Evolutionary conservation across 495 filamentous ascomycete genomes (phyloP).

Genomic region (Penicillium soppii): DNA sequence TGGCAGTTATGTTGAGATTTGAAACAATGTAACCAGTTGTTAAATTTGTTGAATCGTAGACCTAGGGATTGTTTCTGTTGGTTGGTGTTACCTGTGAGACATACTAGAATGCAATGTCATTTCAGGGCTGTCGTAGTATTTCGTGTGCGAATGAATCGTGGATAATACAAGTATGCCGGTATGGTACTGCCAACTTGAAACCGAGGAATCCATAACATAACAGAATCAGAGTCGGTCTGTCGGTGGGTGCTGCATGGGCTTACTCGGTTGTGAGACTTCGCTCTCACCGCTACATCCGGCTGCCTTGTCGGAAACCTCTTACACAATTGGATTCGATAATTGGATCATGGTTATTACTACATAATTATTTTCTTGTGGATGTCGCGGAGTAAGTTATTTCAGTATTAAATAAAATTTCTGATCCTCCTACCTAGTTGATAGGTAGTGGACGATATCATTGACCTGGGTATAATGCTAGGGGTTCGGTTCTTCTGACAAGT

Average conservation of each 20-base stretch:
- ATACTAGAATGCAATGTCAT: too few relatives aligned
- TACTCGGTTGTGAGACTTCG: too few relatives aligned
- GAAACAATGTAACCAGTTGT: neutral
- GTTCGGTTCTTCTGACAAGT: neutral
- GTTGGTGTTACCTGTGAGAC: too few relatives aligned
- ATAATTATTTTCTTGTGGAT: neutral
- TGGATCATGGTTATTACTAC: neutral
- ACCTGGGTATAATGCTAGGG: neutral
- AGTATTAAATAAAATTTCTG: neutral
- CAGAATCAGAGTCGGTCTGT: neutral
- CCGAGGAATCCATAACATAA: too few relatives aligned
- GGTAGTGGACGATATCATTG: neutral
- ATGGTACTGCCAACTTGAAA: neutral
- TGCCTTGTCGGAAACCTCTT: neutral
- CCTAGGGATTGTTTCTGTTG: neutral
- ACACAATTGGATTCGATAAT: neutral
- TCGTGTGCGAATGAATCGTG: too few relatives aligned
- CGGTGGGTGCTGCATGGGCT: neutral
- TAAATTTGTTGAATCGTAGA: neutral
- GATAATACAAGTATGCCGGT: too few relatives aligned
- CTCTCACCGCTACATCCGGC: slow-evolving; percentile 4
- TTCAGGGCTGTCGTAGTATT: too few relatives aligned
- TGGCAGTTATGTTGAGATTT: neutral
- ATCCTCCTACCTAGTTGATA: slow-evolving; percentile 5
- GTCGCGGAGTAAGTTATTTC: neutral